Evolutionary conservation across 164 flowering plant species (phyloP).

Genomic region (Paratinospora sagittata): DNA sequence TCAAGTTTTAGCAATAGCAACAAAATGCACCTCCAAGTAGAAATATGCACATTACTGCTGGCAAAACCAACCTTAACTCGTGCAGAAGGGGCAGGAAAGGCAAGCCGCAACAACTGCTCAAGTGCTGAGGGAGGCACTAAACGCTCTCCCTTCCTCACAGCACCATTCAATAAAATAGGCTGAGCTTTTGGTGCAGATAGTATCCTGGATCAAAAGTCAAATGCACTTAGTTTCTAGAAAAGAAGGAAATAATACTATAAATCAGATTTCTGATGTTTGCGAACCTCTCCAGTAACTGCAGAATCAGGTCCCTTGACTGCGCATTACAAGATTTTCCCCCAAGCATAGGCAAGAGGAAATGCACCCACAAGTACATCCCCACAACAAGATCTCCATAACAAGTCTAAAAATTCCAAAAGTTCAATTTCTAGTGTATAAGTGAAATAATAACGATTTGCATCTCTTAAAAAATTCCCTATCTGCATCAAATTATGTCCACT

Average conservation of each 20-base stretch:
- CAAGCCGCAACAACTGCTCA: conserved; percentile 50
- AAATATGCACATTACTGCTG: conserved; percentile 8
- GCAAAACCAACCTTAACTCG: conserved; percentile 57
- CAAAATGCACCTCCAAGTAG: not conserved
- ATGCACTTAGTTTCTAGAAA: not conserved
- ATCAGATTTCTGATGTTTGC: not conserved
- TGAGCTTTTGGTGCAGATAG: conserved; percentile 74
- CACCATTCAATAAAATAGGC: conserved; percentile 60
- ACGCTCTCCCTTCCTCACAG: conserved; percentile 88
- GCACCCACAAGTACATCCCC: conserved; percentile 71
- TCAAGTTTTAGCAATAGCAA: not conserved
- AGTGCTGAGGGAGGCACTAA: conserved; percentile 73
- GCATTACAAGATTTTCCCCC: conserved; percentile 69
- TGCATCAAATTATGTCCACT: not conserved
- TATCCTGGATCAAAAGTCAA: conserved; percentile 41
- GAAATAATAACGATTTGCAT: not conserved
- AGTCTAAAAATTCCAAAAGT: conserved; percentile 36
- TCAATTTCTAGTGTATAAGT: not conserved
- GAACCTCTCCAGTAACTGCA: conserved; percentile 90
- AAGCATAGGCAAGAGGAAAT: conserved; percentile 58
- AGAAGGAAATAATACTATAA: not conserved
- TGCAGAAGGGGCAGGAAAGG: conserved; percentile 68
- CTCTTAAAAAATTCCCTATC: not conserved
- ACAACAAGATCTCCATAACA: conserved; percentile 71
- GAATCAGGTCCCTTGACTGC: conserved; percentile 74